Percentiles rank a stretch among this genome's conserved stretches.
These are phyloP conservation scores for Exophiala alcalophila DNA, from an alignment of 2,329 filamentous ascomycete species.

Conservation along the genomic window DNA sequence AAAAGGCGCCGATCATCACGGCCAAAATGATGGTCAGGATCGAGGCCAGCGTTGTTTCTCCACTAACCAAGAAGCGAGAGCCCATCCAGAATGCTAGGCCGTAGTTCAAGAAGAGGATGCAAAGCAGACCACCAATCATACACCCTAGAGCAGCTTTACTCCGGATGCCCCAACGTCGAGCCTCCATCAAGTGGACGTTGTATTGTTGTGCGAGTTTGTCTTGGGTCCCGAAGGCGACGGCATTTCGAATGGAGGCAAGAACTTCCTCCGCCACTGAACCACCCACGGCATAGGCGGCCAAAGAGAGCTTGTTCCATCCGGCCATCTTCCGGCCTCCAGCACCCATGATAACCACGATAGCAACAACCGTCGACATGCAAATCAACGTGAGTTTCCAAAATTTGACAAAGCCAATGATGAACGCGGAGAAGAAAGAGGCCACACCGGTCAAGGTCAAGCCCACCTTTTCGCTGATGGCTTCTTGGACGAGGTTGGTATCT, in stretches of 20 bases:
- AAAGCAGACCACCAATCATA: conserved; percentile 83
- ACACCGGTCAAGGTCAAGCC: conserved; percentile 71
- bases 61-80: conserved; percentile 67
- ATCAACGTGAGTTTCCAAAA: conserved; percentile 95
- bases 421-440: conserved; percentile 81
- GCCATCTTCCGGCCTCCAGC: conserved; percentile 70
- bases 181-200: conserved; percentile 67
- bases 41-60: conserved; percentile 63
- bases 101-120: conserved; percentile 81
- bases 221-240: conserved; percentile 89
- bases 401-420: conserved; percentile 84
- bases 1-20: conserved; percentile 90
- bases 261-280: conserved; percentile 92
- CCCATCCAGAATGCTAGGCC: conserved; percentile 84
- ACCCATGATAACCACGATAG: conserved; percentile 75
- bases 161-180: conserved; percentile 72
- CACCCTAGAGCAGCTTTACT: conserved; percentile 68
- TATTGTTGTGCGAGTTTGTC: conserved; percentile 87
- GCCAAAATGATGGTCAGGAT: conserved; percentile 85
- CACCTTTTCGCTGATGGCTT: conserved; percentile 89
- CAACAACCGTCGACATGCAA: conserved; percentile 74
- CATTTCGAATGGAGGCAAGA: conserved; percentile 87
- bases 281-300: conserved; percentile 77
- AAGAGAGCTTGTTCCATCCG: conserved; percentile 73
- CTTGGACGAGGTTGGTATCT: conserved; percentile 89